Base-by-base conservation (phyloP, 371 early-diverging fungal species). In the Mortierella sp. region DNA sequence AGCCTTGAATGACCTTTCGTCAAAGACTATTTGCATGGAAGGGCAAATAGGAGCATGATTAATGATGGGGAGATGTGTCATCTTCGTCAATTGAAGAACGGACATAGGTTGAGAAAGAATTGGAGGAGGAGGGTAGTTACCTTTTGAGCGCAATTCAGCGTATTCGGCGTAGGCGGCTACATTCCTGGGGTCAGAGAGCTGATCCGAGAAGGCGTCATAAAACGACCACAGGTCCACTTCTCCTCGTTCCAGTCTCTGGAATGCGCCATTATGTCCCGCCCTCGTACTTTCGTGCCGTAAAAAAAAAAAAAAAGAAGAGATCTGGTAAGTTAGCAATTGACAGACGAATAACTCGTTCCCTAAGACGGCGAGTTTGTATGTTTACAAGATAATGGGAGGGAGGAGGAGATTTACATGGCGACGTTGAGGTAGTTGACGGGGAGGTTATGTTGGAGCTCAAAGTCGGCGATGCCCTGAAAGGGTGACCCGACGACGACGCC, bases 401-500 rank as follows among this genome's bases (percentile, higher is more conserved):
- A 21, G 24, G 68, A 41, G 1, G 35, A 29, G 4, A 46, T 11
- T 86, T 91, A 93, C 95, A 96, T 94, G 75, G 94, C 92, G 3
- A 96, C 93, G 88, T 96, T 96, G 82, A 96, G 90, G 85, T 95
- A 97, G 90, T 96, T 94, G 70, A 89, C 85, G 4, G 97, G 97
- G n/a, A 97, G 85, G 11, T 90, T 90, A 74, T 91, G 83, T 74
- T 90, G 79, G 71, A 88, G 82, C 84, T 97, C 97, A 75, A 91
- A 96, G 35, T 84, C 81, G 51, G 93, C 91, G 75, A 96, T 95
- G 8, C 95, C 96, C 48, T 93, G 91, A 83, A 96, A 93, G 43
- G 97, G 97, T 38, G 95, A 95, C 29, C 94, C 92, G 41, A 96
- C 96, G 75, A 95, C 94, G 1, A 97, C 96, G 46, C 97, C 97